phyloP scores from a whole-genome alignment of 305 asterid genomes.

The Fraxinus xanthoxyloides region DNA sequence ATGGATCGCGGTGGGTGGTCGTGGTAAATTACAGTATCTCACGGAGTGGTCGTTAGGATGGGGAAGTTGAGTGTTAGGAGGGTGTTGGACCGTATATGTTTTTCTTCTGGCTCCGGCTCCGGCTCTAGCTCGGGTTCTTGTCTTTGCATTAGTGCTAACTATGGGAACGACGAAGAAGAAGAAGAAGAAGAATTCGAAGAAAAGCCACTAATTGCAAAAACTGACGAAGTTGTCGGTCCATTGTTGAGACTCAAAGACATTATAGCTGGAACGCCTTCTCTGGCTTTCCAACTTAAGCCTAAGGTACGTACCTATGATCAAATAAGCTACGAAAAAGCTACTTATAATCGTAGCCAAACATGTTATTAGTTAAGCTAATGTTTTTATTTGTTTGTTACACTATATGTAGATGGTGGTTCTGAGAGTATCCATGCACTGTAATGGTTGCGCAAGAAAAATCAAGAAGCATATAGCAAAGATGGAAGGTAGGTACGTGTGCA shows the following conservation, averaged over 20 bases:
- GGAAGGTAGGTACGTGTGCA: conserved; percentile 53
- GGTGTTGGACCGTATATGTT: conserved; percentile 40
- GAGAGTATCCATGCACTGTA: conserved; percentile 71
- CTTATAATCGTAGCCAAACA: background rate
- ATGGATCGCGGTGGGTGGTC: background rate
- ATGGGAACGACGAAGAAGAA: background rate
- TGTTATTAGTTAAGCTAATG: background rate
- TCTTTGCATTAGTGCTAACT: conserved; percentile 29
- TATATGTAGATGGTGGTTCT: conserved; percentile 59
- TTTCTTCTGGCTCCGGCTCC: conserved; percentile 38
- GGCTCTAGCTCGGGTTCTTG: conserved; percentile 41
- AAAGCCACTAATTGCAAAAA: conserved; percentile 36
- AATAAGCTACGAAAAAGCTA: background rate
- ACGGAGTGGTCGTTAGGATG: conserved; percentile 22
- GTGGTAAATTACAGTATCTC: background rate
- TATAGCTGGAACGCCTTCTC: conserved; percentile 54
- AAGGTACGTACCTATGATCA: conserved; percentile 36
- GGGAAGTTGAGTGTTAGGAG: conserved; percentile 52
- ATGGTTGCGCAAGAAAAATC: conserved; percentile 73
- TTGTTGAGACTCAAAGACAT: conserved; percentile 51
- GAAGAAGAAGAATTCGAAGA: conserved; percentile 21
- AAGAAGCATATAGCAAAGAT: conserved; percentile 66
- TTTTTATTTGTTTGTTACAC: background rate
- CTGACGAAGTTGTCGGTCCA: conserved; percentile 14
- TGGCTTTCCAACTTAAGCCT: conserved; percentile 74